These are phyloP conservation scores for Auricularia auricula-judae DNA, from an alignment of 768 basidiomycete species.

Conservation along the genomic window DNA sequence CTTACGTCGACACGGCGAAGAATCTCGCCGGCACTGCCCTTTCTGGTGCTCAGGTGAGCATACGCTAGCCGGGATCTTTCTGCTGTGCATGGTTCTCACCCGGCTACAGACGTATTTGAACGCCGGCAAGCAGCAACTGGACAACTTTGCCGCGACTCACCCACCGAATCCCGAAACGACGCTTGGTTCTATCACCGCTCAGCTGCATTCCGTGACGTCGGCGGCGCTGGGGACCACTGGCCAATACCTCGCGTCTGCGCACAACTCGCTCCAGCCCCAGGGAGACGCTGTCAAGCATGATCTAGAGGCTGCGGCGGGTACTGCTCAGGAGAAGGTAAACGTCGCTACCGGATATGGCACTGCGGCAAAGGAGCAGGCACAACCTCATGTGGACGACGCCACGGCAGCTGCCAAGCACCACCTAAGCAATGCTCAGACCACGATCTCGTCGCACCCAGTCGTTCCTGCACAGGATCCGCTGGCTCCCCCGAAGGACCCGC, in stretches of 20 bases:
- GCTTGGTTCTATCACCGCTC: constrained; percentile 16
- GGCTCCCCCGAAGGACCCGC: constrained; percentile 9
- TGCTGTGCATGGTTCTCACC: background rate
- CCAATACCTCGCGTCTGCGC: constrained; percentile 20
- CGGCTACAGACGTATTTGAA: constrained; percentile 3
- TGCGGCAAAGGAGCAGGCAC: constrained; percentile 11
- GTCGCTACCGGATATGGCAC: constrained; percentile 7
- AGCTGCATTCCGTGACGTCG: constrained; percentile 24
- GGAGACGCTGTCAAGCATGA: background rate
- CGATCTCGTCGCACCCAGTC: constrained; percentile 27
- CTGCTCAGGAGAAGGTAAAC: constrained; percentile 20
- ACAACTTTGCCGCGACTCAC: constrained; percentile 1
- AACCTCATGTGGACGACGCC: constrained; percentile 20
- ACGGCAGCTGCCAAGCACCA: constrained; percentile 23
- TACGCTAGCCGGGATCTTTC: background rate
- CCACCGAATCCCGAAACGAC: background rate
- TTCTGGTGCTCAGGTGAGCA: constrained; percentile 33
- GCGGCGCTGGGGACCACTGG: constrained; percentile 22
- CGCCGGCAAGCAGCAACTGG: constrained; percentile 3
- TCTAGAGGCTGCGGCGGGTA: constrained; percentile 16
- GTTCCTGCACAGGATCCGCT: constrained; percentile 10
- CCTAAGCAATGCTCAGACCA: constrained; percentile 27
- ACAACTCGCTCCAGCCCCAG: constrained; percentile 14
- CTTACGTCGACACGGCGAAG: constrained; percentile 48
- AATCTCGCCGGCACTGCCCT: constrained; percentile 31